Conservation (phyloP, 192 early-diverging fungal species). For the Podila verticillata region DNA sequence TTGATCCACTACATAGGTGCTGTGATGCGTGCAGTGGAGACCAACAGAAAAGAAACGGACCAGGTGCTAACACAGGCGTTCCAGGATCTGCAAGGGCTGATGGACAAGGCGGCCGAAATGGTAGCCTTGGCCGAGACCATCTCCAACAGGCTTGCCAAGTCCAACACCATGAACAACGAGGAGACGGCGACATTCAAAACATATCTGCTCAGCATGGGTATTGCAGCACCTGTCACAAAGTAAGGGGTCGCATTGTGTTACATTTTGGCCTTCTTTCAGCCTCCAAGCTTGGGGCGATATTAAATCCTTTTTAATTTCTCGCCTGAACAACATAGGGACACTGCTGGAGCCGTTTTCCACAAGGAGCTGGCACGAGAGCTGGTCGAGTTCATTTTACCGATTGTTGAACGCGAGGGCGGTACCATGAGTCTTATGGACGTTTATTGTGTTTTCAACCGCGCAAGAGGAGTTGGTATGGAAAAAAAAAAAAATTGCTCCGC, state of each 20-base stretch:
- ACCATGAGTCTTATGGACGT: conserved; percentile 89
- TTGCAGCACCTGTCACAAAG: conserved; percentile 90
- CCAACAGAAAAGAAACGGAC: conserved; percentile 70
- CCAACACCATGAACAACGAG: conserved; percentile 62
- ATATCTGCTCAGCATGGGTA: conserved; percentile 90
- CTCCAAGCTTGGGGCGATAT: background rate
- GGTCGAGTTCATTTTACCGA: conserved; percentile 79
- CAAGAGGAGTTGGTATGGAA: conserved; percentile 81
- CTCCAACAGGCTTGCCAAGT: conserved; percentile 25
- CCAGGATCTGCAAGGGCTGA: conserved; percentile 87
- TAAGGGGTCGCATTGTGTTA: conserved; percentile 40
- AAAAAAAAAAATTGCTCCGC: background rate
- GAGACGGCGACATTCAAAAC: conserved; percentile 66
- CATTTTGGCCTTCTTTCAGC: background rate
- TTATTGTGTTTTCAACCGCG: conserved; percentile 96
- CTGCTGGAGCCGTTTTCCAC: conserved; percentile 88
- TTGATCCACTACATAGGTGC: conserved; percentile 55
- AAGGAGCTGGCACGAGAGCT: conserved; percentile 89
- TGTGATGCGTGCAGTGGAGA: conserved; percentile 72
- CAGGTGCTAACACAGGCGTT: conserved; percentile 84
- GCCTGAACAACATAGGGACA: conserved; percentile 61
- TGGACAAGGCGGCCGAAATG: conserved; percentile 91
- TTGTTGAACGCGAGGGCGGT: conserved; percentile 70
- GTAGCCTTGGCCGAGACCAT: conserved; percentile 53
- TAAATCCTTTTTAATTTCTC: background rate